phyloP scores from a whole-genome alignment of 2,329 filamentous ascomycete species.

The Apiospora aurea region DNA sequence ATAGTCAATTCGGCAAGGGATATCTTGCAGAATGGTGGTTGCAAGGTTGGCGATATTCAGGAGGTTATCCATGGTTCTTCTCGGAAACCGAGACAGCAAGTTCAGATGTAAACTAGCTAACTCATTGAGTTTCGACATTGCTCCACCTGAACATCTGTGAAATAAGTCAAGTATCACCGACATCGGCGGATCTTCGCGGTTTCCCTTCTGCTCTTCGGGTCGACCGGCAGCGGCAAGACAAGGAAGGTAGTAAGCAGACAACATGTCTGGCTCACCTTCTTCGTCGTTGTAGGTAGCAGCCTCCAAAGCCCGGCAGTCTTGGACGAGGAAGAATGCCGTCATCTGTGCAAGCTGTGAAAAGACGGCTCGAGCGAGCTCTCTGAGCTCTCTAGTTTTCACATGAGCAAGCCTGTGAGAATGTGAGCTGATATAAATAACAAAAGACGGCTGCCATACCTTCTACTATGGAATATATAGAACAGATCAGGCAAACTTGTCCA shows the following conservation, averaged over 20 bases:
- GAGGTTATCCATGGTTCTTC: slow-evolving; percentile 53
- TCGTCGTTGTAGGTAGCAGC: slow-evolving; percentile 37
- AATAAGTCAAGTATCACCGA: slow-evolving; percentile 54
- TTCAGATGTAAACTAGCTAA: slow-evolving; percentile 50
- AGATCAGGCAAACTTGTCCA: slow-evolving; percentile 62
- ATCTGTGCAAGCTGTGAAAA: slow-evolving; percentile 55
- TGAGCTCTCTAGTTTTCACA: slow-evolving; percentile 38
- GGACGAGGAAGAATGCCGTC: slow-evolving; percentile 57
- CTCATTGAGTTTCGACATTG: slow-evolving; percentile 50
- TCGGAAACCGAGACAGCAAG: slow-evolving; percentile 53
- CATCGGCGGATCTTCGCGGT: slow-evolving; percentile 42
- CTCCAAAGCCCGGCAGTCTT: slow-evolving; percentile 53
- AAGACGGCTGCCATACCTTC: slow-evolving; percentile 45
- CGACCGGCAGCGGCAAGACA: slow-evolving; percentile 49
- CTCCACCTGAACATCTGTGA: slow-evolving; percentile 47
- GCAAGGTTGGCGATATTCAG: slow-evolving; percentile 42
- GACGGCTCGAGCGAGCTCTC: slow-evolving; percentile 41
- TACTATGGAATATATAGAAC: slow-evolving; percentile 48
- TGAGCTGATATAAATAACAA: slow-evolving; percentile 6
- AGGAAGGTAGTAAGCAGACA: slow-evolving; percentile 54
- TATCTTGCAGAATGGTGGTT: slow-evolving; percentile 35
- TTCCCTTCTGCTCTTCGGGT: slow-evolving; percentile 41
- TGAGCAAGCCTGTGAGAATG: slow-evolving; percentile 24
- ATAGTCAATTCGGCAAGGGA: neutral
- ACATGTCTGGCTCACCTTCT: slow-evolving; percentile 46